These are phyloP conservation scores for Saccharomyces pastorianus DNA, from an alignment of 1,139 yeast species.

Conservation along the genomic window DNA sequence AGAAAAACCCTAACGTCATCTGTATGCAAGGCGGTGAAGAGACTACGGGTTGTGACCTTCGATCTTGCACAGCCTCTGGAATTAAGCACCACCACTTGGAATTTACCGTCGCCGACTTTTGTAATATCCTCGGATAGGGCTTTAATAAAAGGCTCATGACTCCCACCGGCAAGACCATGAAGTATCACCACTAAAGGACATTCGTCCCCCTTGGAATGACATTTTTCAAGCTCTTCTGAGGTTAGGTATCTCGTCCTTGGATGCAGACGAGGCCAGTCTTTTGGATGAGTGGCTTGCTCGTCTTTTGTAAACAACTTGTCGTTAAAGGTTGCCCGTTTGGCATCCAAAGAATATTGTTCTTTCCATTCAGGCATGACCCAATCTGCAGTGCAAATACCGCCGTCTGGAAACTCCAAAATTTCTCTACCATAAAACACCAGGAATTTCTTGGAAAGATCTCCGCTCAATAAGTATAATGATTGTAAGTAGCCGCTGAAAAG, in stretches of 20 bases:
- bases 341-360: conserved; percentile 31
- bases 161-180: conserved; percentile 85
- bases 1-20: conserved; percentile 57
- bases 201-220: conserved; percentile 28
- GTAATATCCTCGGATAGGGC: conserved; percentile 37
- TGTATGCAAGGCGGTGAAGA: conserved; percentile 67
- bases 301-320: conserved; percentile 41
- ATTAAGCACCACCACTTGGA: conserved; percentile 69
- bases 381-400: conserved; percentile 66
- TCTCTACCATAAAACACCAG: conserved; percentile 68
- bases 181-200: conserved; percentile 59
- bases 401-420: conserved; percentile 46
- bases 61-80: conserved; percentile 81
- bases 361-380: conserved; percentile 44
- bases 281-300: conserved; percentile 49
- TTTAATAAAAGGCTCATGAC: conserved; percentile 76
- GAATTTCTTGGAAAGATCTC: conserved; percentile 43
- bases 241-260: conserved; percentile 65
- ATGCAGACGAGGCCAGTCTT: conserved; percentile 62
- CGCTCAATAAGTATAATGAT: conserved; percentile 53
- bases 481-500: conserved; percentile 67
- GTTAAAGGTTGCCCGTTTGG: conserved; percentile 16
- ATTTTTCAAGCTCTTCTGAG: conserved; percentile 38
- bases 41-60: conserved; percentile 58
- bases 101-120: conserved; percentile 22